Conservation (phyloP, 1,139 yeast genomes). For the Chernovozyma aurita region DNA sequence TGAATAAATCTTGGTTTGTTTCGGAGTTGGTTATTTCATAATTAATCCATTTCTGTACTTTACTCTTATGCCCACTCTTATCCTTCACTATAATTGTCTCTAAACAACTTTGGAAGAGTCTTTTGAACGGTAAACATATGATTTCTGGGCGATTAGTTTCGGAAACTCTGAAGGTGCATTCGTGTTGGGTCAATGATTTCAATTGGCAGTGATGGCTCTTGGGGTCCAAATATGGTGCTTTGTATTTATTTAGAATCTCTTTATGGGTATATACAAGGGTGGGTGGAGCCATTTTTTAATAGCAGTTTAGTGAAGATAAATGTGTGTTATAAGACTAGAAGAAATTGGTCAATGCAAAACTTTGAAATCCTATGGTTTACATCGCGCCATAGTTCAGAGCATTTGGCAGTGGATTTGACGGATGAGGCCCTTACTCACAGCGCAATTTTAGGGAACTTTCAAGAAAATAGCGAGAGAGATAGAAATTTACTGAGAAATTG, state of each 20-base stretch:
- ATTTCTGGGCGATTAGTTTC: conserved; percentile 33
- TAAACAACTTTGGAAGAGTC: conserved; percentile 48
- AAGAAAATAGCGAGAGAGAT: too few relatives aligned
- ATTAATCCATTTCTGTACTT: conserved; percentile 30
- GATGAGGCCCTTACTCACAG: too few relatives aligned
- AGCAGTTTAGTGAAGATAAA: not conserved
- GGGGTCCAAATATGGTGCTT: conserved; percentile 26
- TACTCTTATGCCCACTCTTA: conserved; percentile 22
- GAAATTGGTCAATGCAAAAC: too few relatives aligned
- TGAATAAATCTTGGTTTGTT: conserved; percentile 31
- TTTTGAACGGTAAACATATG: conserved; percentile 50
- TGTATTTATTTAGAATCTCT: conserved; percentile 26
- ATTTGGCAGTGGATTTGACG: too few relatives aligned
- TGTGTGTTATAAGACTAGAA: too few relatives aligned
- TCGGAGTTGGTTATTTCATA: conserved; percentile 39
- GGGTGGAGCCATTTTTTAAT: conserved; percentile 50
- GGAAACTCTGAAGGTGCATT: conserved; percentile 39
- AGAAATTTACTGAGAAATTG: too few relatives aligned
- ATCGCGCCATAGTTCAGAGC: too few relatives aligned
- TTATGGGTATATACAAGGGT: conserved; percentile 35
- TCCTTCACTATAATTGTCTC: conserved; percentile 19
- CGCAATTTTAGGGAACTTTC: too few relatives aligned
- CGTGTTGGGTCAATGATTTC: conserved; percentile 45
- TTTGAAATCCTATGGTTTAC: too few relatives aligned
- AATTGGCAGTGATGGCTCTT: conserved; percentile 37